These are phyloP conservation scores for Talaromyces nanjingensis DNA, from an alignment of 495 filamentous ascomycete genomes.

Conservation along the genomic window DNA sequence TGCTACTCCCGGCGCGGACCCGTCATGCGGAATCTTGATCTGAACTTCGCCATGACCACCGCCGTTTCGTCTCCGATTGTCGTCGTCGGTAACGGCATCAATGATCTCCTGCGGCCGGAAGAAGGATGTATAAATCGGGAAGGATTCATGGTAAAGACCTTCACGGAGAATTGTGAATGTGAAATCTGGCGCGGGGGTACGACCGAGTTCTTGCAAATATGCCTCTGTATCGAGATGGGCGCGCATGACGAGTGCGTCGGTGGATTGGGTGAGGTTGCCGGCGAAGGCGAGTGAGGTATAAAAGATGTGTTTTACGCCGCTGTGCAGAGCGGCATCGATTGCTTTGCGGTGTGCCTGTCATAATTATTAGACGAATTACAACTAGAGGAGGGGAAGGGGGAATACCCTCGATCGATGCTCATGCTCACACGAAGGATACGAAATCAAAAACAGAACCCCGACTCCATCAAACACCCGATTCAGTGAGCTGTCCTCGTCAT, in stretches of 20 bases:
- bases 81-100: constrained; percentile 8
- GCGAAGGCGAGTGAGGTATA: constrained; percentile 62
- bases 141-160: constrained; percentile 61
- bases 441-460: constrained; percentile 31
- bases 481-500: constrained; percentile 24
- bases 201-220: constrained; percentile 37
- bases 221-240: constrained; percentile 59
- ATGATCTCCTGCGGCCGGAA: constrained; percentile 32
- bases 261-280: constrained; percentile 29
- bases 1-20: constrained; percentile 36
- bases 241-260: constrained; percentile 55
- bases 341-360: constrained; percentile 40
- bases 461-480: constrained; percentile 29
- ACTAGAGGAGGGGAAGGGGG: background rate
- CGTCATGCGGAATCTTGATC: constrained; percentile 44
- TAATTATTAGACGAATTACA: background rate
- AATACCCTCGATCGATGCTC: constrained; percentile 26
- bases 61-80: background rate
- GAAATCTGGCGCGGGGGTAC: constrained; percentile 13
- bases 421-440: constrained; percentile 36
- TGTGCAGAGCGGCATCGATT: constrained; percentile 49
- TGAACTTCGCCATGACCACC: constrained; percentile 12
- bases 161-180: constrained; percentile 50
- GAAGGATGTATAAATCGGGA: constrained; percentile 62
- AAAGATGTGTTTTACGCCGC: constrained; percentile 55